Evolutionary conservation across 2,329 filamentous ascomycete genomes (phyloP).

Genomic region (Pseudonectria buxi): DNA sequence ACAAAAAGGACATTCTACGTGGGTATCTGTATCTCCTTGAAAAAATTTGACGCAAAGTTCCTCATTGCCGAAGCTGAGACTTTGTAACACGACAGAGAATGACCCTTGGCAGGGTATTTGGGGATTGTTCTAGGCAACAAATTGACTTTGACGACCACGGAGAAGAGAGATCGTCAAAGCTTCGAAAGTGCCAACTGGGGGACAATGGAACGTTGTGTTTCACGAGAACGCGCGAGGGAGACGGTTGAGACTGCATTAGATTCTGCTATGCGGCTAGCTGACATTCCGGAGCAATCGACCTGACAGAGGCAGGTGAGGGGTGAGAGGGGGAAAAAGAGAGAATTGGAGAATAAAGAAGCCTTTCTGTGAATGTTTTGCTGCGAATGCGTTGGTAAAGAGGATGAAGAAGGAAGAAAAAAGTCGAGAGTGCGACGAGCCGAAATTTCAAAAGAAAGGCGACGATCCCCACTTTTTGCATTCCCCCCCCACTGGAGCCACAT

Average conservation of each 20-base stretch:
- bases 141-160: constrained; percentile 81
- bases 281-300: background rate
- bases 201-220: constrained; percentile 3
- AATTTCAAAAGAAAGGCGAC: no score
- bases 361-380: no score
- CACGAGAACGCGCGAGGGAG: constrained; percentile 7
- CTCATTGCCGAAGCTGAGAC: constrained; percentile 68
- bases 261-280: constrained; percentile 15
- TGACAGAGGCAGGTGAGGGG: no score
- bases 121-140: constrained; percentile 72
- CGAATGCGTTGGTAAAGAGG: no score
- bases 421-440: no score
- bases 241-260: constrained; percentile 4
- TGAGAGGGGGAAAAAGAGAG: no score
- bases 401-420: no score
- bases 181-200: constrained; percentile 73
- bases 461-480: no score
- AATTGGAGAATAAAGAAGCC: no score
- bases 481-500: no score
- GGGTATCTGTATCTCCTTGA: constrained; percentile 63
- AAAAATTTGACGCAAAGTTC: constrained; percentile 74
- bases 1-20: background rate
- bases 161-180: constrained; percentile 64
- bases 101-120: constrained; percentile 79
- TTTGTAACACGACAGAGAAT: constrained; percentile 92